Base-by-base conservation (phyloP, 2,329 filamentous ascomycete species). In the Colletotrichum somersetense region DNA sequence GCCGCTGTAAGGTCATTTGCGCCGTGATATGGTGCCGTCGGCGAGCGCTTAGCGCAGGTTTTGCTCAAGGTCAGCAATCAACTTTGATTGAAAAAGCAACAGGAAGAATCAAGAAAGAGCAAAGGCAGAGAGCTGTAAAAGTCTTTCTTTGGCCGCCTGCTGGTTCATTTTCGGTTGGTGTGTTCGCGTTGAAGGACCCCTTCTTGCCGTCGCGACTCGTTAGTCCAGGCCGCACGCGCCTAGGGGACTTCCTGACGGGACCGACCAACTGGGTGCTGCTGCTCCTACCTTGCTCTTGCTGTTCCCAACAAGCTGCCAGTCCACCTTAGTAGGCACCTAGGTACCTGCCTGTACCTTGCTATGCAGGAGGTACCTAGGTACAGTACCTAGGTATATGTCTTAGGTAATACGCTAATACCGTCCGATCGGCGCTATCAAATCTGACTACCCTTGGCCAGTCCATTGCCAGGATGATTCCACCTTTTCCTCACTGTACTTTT, bases 401-500 rank as follows among this genome's bases (percentile, higher is more conserved):
- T 30, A 30, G 30, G 30, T 30, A 30, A 30, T 30, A 30, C 30
- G 53, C 68, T 58, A 59, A 72, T 46, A 35, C 58, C 69, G 65
- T 69, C 65, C 58, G 69, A 72, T 72, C 65, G 65, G 65, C 69
- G 33, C 58, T 26, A 55, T 40, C 69, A 58, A 44, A 44, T 44
- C 46, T 62, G 62, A 50, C 12, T 48, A 55, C 35, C 35, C 58
- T 46, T 35, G 56, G 40, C 14, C 40, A 42, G 4, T 42, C 40
- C 12, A 3, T 12, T 16, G 12, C 14, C 40, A 42, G 40, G 12
- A 16, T 12, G 23, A 8, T 1, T 20, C 58, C 58, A 30, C 26
- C n/a, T 35, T 16, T 48, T 48, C 38, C 33, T 7, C 14, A n/a
- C 44, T n/a, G 42, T 44, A 0, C 42, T 20, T 44, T 44, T 44